Conservation (phyloP, 306 rosid genomes). For the Cyclanthera cordifolia region DNA sequence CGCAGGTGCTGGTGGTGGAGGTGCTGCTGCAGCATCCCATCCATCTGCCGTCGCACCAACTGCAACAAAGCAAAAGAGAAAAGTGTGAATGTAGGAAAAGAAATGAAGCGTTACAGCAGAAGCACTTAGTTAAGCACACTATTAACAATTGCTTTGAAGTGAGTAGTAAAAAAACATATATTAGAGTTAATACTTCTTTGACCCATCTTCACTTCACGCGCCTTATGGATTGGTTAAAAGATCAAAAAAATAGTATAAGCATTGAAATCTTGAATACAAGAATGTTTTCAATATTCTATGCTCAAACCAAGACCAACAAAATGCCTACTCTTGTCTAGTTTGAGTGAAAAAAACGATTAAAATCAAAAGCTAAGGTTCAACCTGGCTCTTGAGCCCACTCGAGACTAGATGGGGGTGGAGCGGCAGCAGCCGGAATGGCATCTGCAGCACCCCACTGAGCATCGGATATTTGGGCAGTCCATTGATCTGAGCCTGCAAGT, state of each 20-base stretch:
- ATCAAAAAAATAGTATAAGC: too few relatives aligned
- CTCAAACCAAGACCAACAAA: neutral
- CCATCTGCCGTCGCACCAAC: slow-evolving; percentile 14
- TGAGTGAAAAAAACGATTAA: neutral
- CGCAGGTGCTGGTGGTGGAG: slow-evolving; percentile 7
- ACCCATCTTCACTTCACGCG: too few relatives aligned
- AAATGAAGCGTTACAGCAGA: neutral
- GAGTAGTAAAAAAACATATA: too few relatives aligned
- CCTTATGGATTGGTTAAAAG: neutral
- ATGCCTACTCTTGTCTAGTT: neutral
- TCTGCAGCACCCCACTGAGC: slow-evolving; percentile 28
- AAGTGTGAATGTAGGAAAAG: neutral
- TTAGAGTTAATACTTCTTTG: neutral
- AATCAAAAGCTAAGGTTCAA: neutral
- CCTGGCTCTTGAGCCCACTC: slow-evolving; percentile 32
- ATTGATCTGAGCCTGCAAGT: slow-evolving; percentile 24
- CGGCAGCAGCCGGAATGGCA: neutral
- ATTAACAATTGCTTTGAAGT: too few relatives aligned
- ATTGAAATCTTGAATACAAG: neutral
- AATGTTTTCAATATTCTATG: neutral
- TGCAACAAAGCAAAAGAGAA: neutral
- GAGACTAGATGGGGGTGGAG: slow-evolving; percentile 13
- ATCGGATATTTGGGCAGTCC: slow-evolving; percentile 28
- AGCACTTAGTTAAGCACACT: neutral
- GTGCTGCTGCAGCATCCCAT: slow-evolving; percentile 26